Percentiles rank a stretch among this genome's conserved stretches.
Evolutionary conservation across 208 protist species (phyloP).

Genomic region (Strigomonas oncopelti): DNA sequence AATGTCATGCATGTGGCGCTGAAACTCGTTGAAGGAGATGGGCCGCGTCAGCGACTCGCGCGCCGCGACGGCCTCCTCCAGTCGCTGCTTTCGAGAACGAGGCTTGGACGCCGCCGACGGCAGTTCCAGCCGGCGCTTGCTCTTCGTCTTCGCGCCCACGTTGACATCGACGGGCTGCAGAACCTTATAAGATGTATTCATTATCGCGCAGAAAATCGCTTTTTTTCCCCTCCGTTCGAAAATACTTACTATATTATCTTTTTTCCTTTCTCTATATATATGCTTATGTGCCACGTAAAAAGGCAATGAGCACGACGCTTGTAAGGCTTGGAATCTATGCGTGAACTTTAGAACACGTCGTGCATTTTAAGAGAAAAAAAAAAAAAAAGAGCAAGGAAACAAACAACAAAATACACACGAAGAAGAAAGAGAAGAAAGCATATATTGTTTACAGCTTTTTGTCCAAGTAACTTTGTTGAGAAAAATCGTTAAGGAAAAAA

Average conservation of each 20-base stretch:
- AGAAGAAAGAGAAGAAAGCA: background rate
- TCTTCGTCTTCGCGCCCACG: background rate
- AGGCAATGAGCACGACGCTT: too few relatives aligned
- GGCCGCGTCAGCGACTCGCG: background rate
- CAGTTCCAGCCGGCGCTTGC: background rate
- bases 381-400: conserved; percentile 16
- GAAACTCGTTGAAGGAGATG: conserved; percentile 18
- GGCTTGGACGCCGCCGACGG: background rate
- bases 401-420: background rate
- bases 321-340: too few relatives aligned
- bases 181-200: too few relatives aligned
- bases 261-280: too few relatives aligned
- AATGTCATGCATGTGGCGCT: conserved; percentile 16
- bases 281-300: too few relatives aligned
- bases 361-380: conserved; percentile 9
- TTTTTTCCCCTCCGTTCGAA: too few relatives aligned
- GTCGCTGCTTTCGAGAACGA: background rate
- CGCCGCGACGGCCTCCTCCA: background rate
- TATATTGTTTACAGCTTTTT: background rate
- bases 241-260: too few relatives aligned
- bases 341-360: background rate
- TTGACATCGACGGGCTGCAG: background rate
- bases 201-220: too few relatives aligned
- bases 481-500: background rate
- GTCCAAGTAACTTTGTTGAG: background rate